Evolutionary conservation across 176 grass and related monocot genomes (phyloP).

Genomic region (Coix lacrymajobi): DNA sequence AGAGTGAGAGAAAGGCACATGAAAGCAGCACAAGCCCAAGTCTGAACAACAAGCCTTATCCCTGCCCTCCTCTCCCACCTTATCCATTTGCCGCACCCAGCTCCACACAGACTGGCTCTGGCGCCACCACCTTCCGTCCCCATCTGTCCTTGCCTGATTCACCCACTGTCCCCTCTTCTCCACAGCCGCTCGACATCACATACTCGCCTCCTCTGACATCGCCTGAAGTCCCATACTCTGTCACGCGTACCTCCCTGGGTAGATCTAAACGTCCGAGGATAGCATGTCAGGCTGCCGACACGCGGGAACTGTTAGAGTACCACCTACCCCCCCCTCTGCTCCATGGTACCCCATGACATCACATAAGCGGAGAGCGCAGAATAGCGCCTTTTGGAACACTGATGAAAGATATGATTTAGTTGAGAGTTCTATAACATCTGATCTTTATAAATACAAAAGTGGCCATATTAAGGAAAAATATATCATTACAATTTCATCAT

Average conservation of each 20-base stretch:
- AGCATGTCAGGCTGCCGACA: no score
- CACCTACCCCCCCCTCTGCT: no score
- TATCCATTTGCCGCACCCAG: background rate
- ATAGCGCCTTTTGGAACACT: background rate
- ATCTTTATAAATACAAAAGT: background rate
- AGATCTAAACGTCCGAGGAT: no score
- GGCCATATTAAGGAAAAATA: background rate
- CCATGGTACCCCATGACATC: no score
- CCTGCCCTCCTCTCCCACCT: background rate
- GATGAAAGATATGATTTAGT: background rate
- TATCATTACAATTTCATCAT: no score
- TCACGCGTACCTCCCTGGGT: no score
- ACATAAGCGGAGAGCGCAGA: background rate
- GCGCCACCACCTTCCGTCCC: background rate
- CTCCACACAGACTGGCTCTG: background rate
- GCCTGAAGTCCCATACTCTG: no score
- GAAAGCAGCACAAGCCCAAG: background rate
- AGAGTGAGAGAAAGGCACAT: background rate
- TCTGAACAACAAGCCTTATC: no score
- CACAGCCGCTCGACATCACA: no score
- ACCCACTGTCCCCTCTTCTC: background rate
- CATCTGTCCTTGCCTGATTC: background rate
- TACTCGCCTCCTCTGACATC: no score
- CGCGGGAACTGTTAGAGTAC: no score
- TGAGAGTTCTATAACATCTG: background rate